These are phyloP conservation scores for Rhododendron ferrugineum DNA, from an alignment of 148 eudicot species.

Conservation along the genomic window DNA sequence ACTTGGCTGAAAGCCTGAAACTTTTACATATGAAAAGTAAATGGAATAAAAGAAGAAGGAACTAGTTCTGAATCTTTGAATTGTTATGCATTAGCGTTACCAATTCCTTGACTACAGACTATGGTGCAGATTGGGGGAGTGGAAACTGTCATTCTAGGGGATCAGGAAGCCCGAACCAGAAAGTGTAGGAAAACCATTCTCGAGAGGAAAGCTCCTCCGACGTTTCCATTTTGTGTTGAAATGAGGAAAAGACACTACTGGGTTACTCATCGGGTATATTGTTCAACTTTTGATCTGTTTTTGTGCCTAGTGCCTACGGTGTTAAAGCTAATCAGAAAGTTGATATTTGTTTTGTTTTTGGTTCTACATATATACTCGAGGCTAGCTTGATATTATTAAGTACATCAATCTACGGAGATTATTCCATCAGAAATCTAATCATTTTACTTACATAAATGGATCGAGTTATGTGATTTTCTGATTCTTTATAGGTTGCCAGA, in stretches of 20 bases:
- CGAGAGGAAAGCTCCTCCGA: constrained; percentile 40
- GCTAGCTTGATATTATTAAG: background rate
- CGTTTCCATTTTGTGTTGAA: constrained; percentile 47
- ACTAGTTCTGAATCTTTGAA: background rate
- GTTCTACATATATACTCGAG: background rate
- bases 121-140: constrained; percentile 40
- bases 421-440: background rate
- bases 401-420: background rate
- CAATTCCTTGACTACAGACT: background rate
- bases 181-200: constrained; percentile 36
- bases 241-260: constrained; percentile 45
- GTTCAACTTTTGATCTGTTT: background rate
- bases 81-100: background rate
- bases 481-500: background rate
- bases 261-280: constrained; percentile 42
- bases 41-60: too few species aligned
- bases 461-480: background rate
- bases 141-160: constrained; percentile 32
- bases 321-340: background rate
- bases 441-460: background rate
- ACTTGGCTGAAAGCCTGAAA: background rate
- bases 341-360: background rate
- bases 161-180: constrained; percentile 40
- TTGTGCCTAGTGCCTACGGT: too few species aligned
- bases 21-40: background rate